Conservation (phyloP, 345 rosid species). For the Carallia pectinifolia region DNA sequence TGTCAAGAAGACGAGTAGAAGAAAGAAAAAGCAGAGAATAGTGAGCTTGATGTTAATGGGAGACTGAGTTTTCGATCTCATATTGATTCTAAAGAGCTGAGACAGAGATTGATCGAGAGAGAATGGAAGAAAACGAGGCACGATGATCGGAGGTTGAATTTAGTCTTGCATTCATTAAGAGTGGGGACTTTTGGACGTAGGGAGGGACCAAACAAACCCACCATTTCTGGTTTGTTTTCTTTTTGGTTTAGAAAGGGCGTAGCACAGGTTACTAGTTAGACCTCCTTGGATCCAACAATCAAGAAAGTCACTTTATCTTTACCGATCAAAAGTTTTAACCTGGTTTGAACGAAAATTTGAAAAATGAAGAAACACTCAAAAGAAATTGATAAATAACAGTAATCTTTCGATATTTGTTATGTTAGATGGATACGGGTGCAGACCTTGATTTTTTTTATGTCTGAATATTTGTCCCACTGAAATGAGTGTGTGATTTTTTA, state of each 20-base stretch:
- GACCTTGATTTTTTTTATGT: too few relatives aligned
- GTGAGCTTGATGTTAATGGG: conserved; percentile 41
- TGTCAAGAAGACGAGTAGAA: conserved; percentile 43
- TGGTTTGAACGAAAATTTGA: not conserved
- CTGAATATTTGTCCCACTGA: too few relatives aligned
- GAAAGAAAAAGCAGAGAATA: conserved; percentile 35
- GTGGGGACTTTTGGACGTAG: not conserved
- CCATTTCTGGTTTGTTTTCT: not conserved
- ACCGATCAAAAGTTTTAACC: too few relatives aligned
- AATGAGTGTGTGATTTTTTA: too few relatives aligned
- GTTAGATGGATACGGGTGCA: too few relatives aligned
- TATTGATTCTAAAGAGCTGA: not conserved
- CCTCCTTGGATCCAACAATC: too few relatives aligned
- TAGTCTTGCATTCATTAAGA: not conserved
- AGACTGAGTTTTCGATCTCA: conserved; percentile 35
- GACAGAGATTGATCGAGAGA: not conserved
- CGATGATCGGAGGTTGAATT: not conserved
- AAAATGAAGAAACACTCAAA: not conserved
- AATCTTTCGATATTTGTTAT: not conserved
- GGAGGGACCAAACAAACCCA: not conserved
- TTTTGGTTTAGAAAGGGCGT: not conserved
- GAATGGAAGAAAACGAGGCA: not conserved
- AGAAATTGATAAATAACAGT: not conserved
- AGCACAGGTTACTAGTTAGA: not conserved
- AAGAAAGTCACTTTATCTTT: too few relatives aligned